Evolutionary conservation across 257 asterid species (phyloP).

Genomic region (Solanum appendiculatum): DNA sequence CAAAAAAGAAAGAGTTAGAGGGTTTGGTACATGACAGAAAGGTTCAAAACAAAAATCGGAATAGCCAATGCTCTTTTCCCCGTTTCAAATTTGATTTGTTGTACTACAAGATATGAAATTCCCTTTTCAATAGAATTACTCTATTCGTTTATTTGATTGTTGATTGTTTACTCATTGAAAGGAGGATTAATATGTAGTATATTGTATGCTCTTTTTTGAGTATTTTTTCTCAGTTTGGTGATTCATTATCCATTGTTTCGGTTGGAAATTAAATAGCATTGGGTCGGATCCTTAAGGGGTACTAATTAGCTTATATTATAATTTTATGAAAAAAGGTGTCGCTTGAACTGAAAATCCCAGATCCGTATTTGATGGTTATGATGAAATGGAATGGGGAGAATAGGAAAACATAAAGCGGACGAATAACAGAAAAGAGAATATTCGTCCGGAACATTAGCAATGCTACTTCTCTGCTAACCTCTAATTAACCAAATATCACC

Average conservation of each 20-base stretch:
- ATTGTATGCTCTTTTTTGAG: not conserved
- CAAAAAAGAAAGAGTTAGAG: not conserved
- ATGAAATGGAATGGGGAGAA: not conserved
- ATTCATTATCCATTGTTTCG: not conserved
- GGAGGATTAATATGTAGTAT: not conserved
- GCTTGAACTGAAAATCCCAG: not conserved
- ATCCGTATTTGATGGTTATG: not conserved
- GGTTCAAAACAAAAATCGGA: not conserved
- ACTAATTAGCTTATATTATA: not conserved
- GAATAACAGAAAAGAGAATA: not conserved
- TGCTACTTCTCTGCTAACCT: not conserved
- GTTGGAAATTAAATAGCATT: no score
- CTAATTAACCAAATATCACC: not conserved
- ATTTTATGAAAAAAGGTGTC: not conserved
- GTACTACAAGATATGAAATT: not conserved
- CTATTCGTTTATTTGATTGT: not conserved
- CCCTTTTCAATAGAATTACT: not conserved
- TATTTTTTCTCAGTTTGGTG: not conserved
- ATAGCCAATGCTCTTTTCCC: not conserved
- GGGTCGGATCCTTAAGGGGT: not conserved
- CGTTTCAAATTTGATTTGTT: not conserved
- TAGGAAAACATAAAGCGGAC: not conserved
- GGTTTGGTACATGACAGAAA: not conserved
- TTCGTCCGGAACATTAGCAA: not conserved
- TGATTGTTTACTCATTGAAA: not conserved